Base-by-base conservation (phyloP, 352 stramenopile genomes). In the Halophytophthora polymorphica region DNA sequence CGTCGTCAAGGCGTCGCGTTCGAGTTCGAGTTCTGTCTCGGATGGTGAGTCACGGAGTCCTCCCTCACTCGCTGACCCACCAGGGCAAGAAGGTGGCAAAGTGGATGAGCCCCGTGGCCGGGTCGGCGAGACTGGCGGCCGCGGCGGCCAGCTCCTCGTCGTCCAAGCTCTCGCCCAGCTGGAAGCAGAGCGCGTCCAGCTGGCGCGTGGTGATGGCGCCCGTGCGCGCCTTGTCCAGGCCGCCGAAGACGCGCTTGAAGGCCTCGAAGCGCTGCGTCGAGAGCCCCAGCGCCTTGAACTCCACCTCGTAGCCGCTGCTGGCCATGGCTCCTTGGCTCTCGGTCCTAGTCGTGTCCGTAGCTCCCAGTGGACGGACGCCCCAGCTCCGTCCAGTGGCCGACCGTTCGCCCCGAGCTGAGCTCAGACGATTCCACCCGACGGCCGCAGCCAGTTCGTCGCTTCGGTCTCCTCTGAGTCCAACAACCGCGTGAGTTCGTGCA, bases 61-160 rank as follows among this genome's bases (percentile, higher is more conserved):
- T n/a, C 18, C 12, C 10, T 59, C 54, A 85, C 45, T 84, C 77
- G 42, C 59, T 77, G 15, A 77, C 56, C 77, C 77, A 88, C 77
- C 77, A 88, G 8, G 64, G 57, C 3, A 88, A 50, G 58, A 88
- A 88, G n/a, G 65, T 66, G 21, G 47, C 23, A 50, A 88, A 88
- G 50, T 83, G 70, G 50, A 88, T 81, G 33, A 88, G 61, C 1
- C 69, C 72, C 0, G 77, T 80, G 29, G 78, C 48, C 0, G 72
- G 56, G 48, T 88, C 69, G 45, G 66, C 54, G 17, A 86, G 65
- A 50, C 72, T 85, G 23, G 72, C 59, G 38, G 54, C 42, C 21
- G 74, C 77, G 37, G 77, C 65, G 4, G 60, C 55, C 1, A 86
- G 54, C 45, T 88, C 77, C 38, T 88, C 77, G 10, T 71, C 56